Base-by-base conservation (phyloP, 495 filamentous ascomycete species). In the Penicillium diatomitis region DNA sequence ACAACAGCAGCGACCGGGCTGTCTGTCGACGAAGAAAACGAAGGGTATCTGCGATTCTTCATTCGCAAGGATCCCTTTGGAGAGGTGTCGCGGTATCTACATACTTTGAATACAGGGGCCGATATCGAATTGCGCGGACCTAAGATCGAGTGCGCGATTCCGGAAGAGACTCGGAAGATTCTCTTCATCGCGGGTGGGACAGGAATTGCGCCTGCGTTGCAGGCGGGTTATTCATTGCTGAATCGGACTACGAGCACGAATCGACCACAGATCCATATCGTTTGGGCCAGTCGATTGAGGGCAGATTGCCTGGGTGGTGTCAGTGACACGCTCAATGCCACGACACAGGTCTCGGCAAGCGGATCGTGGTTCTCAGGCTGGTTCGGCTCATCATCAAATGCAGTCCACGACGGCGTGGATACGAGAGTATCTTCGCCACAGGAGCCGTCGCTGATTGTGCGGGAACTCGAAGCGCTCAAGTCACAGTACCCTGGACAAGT, bases 101-200 rank as follows among this genome's bases (percentile, higher is more conserved):
- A 83, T 57, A 60, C 66, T 8, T 72, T 92, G 8, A 58, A 68
- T 1, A 60, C 81, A 3, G 82, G 84, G 4, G 69, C 82, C 3
- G 62, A 68, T 11, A 70, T 96, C 46, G 82, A 88, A 56, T 61
- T 96, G 11, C 79, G 92, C 37, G 91, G 91, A 0, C 90, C 89
- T 11, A 76, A 82, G 51, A 55, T 81, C 7, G 90, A 94, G 37
- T 87, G 74, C 50, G 75, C 67, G 54, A 79, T 84, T 33, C 85
- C 73, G 8, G 48, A 60, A 9, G 58, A 68, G 38, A 83, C 68
- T 35, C 69, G 65, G 12, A 66, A 78, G 32, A 72, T 96, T 2
- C 59, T 96, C 3, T 96, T 97, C 63, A 69, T 96, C 32, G 92
- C 91, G 9, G 92, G 90, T 0, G 92, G 92, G 0, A 98, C 92